Base-by-base conservation (phyloP, 495 filamentous ascomycete species). In the Annulohypoxylon stygium region DNA sequence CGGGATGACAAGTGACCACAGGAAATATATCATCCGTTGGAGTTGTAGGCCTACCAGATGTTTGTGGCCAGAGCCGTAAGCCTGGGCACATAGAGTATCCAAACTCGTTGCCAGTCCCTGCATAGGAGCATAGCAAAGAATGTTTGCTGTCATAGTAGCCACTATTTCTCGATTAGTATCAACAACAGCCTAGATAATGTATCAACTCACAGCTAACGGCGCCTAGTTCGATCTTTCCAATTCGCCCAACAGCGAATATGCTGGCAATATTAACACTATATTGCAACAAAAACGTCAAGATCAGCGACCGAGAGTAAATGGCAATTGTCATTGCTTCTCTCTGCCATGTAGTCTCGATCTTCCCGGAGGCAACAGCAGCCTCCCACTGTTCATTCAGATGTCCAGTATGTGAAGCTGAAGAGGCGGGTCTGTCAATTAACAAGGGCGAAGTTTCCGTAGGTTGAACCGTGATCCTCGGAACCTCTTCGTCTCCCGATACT, bases 311-410 rank as follows among this genome's bases (percentile, higher is more conserved):
- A 0, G 89, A 85, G 71, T 90, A 91, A 73, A 81, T 83, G 1
- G 77, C 76, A 36, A 86, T 79, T 0, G 92, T 91, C 78, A 91
- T 89, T 1, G 90, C 86, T 82, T 97, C 94, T 66, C 93, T 87
- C 73, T 89, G 88, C 92, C 93, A 97, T 0, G 93, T 93, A 2
- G 94, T 97, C 57, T 92, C 89, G 69, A 97, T 92, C 66, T 86
- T 82, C 7, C 93, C 92, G 3, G 88, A 86, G 0, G 86, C 83
- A 10, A 95, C 92, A 1, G 93, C 92, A 41, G 91, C 90, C 63
- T 93, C 91, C 93, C 93, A 97, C 81, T 92, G 90, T 51, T 86
- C 78, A 70, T 87, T 81, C 41, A 86, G 63, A 33, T 81, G 76
- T 43, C 83, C 84, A 36, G 74, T 68, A 26, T 57, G 75, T 6